phyloP scores from a whole-genome alignment of 495 filamentous ascomycete species.

The Halenospora varia region DNA sequence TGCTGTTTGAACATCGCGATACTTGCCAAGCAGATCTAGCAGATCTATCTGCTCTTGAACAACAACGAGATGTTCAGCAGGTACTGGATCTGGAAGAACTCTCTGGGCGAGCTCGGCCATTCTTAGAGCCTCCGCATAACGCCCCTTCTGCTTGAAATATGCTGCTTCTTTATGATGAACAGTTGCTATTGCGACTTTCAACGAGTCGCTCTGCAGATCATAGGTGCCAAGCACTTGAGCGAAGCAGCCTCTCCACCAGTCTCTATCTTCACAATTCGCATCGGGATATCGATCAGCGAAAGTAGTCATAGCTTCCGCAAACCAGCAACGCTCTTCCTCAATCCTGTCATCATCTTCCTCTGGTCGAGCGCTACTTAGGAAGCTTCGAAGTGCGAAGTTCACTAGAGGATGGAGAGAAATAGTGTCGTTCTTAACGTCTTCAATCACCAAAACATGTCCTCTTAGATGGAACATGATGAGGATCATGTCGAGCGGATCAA shows the following conservation, averaged over 20 bases:
- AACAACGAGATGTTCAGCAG: background rate
- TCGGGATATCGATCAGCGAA: constrained; percentile 10
- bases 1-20: constrained; percentile 1
- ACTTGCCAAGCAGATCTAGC: constrained; percentile 5
- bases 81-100: constrained; percentile 7
- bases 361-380: background rate
- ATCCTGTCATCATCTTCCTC: background rate
- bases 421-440: constrained; percentile 1
- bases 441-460: constrained; percentile 5
- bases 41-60: constrained; percentile 6
- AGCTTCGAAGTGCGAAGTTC: constrained; percentile 5
- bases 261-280: constrained; percentile 2
- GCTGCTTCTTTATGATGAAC: constrained; percentile 9
- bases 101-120: constrained; percentile 1
- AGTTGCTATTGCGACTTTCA: constrained; percentile 4
- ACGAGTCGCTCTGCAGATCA: constrained; percentile 3
- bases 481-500: constrained; percentile 12
- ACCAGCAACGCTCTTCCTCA: constrained; percentile 9
- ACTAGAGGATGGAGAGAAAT: constrained; percentile 12
- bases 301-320: constrained; percentile 3
- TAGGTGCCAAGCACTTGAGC: constrained; percentile 3
- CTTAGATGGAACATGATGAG: constrained; percentile 5
- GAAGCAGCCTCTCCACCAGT: constrained; percentile 15
- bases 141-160: constrained; percentile 7
- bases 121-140: constrained; percentile 7